Evolutionary conservation across 2,329 filamentous ascomycete species (phyloP).

Genomic region (Biscogniauxia marginata): DNA sequence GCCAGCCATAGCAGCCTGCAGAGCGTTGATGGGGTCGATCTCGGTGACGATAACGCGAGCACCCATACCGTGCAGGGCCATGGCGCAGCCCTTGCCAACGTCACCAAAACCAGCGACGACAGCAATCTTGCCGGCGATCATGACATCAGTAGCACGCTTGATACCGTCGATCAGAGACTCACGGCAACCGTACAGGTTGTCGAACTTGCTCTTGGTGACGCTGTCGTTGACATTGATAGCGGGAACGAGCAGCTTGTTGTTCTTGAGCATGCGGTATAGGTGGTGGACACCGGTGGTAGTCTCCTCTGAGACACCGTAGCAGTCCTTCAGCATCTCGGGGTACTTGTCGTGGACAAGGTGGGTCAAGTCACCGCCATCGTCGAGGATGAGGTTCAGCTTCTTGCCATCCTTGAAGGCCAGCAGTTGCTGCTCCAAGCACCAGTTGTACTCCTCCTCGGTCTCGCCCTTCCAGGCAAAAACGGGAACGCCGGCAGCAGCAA

Average conservation of each 20-base stretch:
- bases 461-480: slow-evolving; percentile 81
- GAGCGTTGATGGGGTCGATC: slow-evolving; percentile 98
- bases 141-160: slow-evolving; percentile 99
- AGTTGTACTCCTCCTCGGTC: slow-evolving; percentile 99
- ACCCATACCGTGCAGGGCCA: slow-evolving; percentile 96
- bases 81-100: slow-evolving; percentile 97
- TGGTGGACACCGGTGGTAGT: slow-evolving; percentile 99
- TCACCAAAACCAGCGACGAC: slow-evolving; percentile 98
- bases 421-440: slow-evolving; percentile 99
- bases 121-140: slow-evolving; percentile 98
- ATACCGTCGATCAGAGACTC: slow-evolving; percentile 99
- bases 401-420: slow-evolving; percentile 93
- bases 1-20: slow-evolving; percentile 96
- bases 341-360: slow-evolving; percentile 97
- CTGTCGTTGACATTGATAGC: slow-evolving; percentile 99
- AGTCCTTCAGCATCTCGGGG: slow-evolving; percentile 96
- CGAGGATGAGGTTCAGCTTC: slow-evolving; percentile 97
- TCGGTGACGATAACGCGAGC: slow-evolving; percentile 95
- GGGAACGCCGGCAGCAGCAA: slow-evolving; percentile 88
- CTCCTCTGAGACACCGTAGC: slow-evolving; percentile 98
- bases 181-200: slow-evolving; percentile 99
- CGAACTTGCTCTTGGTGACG: slow-evolving; percentile 99
- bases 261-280: slow-evolving; percentile 97
- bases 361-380: slow-evolving; percentile 97
- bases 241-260: slow-evolving; percentile 83